Evolutionary conservation across 208 protist species (phyloP), one percentile per base, ranked within the genome.

Genomic region (Crithidia mellificae): DNA sequence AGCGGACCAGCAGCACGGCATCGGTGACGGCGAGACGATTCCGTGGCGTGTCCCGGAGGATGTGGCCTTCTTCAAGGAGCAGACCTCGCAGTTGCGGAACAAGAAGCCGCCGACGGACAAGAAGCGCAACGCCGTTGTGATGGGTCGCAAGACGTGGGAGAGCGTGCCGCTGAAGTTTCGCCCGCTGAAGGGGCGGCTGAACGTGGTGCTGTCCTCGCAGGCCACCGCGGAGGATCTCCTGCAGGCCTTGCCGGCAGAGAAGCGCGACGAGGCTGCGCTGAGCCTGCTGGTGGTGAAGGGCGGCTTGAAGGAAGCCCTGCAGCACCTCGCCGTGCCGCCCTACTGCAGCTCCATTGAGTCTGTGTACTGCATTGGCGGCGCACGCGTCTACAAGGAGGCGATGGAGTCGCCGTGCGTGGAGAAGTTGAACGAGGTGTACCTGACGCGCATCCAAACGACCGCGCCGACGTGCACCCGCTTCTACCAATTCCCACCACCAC

Each of bases 71-170:
- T 97, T 97, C 63, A 85, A 85, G 36, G 77, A 93, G 24, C 71
- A 84, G 19, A 97, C 93, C 6, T 90, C 68, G 59, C 85, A 89
- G 49, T 75, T 95, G 62, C 82, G 84, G 22, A 87, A 78, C 34
- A 87, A 85, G 47, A 91, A 90, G 47, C 71, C 74, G 3, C 54
- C 69, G 6, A 68, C 74, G 24, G 55, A 63, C 8, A 69, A 54
- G 50, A 93, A 84, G 58, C 71, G 75, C 44, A 98, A 98, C 67
- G 96, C 95, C 4, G 95, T 98, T n/a, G 88, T 98, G 51, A 99
- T 99, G 97, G 97, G 97, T 15, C 86, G 96, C 36, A 98, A 98
- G 80, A 99, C 97, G 39, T 99, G 96, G 96, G 91, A 98, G 30
- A 98, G 94, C 22, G 95, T 99, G 22, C 96, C 97, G 15, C 20